A percentile compares a stretch with the other conserved stretches of the same genome.
Conservation (phyloP, 768 basidiomycete genomes). For the Hypholoma sublateritium region DNA sequence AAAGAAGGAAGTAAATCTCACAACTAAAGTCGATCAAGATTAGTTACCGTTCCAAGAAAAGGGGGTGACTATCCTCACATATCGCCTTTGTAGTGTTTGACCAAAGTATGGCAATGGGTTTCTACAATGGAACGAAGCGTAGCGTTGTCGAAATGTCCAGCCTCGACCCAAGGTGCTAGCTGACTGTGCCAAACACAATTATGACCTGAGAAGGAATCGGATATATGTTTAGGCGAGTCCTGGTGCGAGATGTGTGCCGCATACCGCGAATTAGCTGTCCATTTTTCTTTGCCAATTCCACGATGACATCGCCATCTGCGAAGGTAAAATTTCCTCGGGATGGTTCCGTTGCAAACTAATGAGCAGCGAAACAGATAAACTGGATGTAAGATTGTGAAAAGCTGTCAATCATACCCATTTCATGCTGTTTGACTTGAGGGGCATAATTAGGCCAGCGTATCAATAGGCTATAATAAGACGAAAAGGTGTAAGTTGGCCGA, state of each 20-base stretch:
- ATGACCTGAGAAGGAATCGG: conserved; percentile 32
- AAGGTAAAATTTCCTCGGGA: conserved; percentile 49
- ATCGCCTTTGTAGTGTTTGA: conserved; percentile 50
- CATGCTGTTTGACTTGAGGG: conserved; percentile 37
- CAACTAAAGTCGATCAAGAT: conserved; percentile 5
- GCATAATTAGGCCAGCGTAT: neutral
- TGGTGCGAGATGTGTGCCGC: too few species aligned
- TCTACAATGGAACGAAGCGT: conserved; percentile 43
- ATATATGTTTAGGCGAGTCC: too few species aligned
- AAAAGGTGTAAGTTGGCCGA: conserved; percentile 47
- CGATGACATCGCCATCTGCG: conserved; percentile 43
- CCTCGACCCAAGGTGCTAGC: conserved; percentile 50
- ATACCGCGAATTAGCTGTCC: conserved; percentile 46
- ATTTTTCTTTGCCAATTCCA: conserved; percentile 42
- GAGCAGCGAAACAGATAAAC: neutral
- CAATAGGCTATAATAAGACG: neutral
- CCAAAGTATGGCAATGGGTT: conserved; percentile 47
- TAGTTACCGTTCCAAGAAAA: neutral
- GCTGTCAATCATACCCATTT: conserved; percentile 43
- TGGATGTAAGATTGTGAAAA: neutral
- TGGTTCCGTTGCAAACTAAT: conserved; percentile 55
- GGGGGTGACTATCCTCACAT: conserved; percentile 27
- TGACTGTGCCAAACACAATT: conserved; percentile 55
- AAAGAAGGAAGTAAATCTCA: conserved; percentile 7
- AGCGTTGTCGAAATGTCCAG: conserved; percentile 39